Conservation (phyloP, 352 stramenopile species). For the Phytophthora sansomeana region DNA sequence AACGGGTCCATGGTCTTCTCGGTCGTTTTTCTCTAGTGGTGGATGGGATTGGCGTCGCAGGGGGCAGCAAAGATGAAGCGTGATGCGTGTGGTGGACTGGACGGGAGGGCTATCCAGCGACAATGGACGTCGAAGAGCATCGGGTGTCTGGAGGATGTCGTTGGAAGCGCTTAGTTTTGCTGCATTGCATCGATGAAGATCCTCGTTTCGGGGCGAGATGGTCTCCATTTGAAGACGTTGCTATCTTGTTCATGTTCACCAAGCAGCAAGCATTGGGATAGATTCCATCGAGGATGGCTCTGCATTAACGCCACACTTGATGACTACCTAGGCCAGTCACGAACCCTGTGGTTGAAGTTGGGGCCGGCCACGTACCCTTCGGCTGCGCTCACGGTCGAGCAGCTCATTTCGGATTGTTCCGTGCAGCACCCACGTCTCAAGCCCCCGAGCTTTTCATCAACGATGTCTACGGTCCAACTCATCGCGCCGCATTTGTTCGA, state of each 20-base stretch:
- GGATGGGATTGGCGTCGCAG: constrained; percentile 11
- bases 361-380: not conserved
- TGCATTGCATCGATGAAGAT: too few species aligned
- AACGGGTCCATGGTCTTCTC: constrained; percentile 36
- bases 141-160: too few species aligned
- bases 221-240: too few species aligned
- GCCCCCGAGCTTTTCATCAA: not conserved
- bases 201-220: too few species aligned
- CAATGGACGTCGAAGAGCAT: not conserved
- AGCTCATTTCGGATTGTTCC: constrained; percentile 12
- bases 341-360: constrained; percentile 3
- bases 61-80: constrained; percentile 16
- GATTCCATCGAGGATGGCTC: too few species aligned
- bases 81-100: constrained; percentile 23
- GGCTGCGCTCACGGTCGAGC: too few species aligned
- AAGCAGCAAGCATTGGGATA: too few species aligned
- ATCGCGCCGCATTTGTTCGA: constrained; percentile 39
- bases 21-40: not conserved
- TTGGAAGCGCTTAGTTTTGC: too few species aligned
- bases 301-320: too few species aligned
- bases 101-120: too few species aligned
- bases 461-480: constrained; percentile 8
- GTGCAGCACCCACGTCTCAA: not conserved
- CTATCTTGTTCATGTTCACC: too few species aligned
- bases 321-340: too few species aligned